Percentiles rank a stretch among this genome's conserved stretches.
phyloP scores from a whole-genome alignment of 768 basidiomycete genomes.

The Amanita phalloides region DNA sequence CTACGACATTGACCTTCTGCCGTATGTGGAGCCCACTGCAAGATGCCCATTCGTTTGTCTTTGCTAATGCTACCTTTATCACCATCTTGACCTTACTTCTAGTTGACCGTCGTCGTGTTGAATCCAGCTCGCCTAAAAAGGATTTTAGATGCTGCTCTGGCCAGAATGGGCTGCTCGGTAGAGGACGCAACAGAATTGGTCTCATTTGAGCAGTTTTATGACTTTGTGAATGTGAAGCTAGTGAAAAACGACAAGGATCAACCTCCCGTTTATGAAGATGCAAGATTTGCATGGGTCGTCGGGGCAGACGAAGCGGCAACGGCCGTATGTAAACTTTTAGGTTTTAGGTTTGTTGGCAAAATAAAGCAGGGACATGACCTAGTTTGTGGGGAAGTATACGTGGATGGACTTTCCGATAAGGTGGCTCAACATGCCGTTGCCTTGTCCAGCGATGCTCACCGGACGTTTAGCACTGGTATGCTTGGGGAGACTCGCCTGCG shows the following conservation, averaged over 20 bases:
- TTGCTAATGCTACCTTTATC: not conserved
- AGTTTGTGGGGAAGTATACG: constrained; percentile 25
- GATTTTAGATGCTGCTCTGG: constrained; percentile 19
- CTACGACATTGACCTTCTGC: not conserved
- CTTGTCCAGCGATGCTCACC: not conserved
- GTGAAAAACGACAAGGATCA: constrained; percentile 12
- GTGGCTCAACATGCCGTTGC: constrained; percentile 4
- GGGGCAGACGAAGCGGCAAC: constrained; percentile 32
- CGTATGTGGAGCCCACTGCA: constrained; percentile 9
- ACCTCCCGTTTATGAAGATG: constrained; percentile 12
- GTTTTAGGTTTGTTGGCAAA: constrained; percentile 31
- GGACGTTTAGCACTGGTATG: constrained; percentile 11
- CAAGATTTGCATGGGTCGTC: constrained; percentile 22
- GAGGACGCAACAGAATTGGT: constrained; percentile 24
- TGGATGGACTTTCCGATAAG: constrained; percentile 18
- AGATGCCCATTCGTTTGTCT: constrained; percentile 11
- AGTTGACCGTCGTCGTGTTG: constrained; percentile 13
- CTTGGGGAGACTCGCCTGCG: constrained; percentile 10
- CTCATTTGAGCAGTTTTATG: constrained; percentile 20
- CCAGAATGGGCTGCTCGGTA: constrained; percentile 16
- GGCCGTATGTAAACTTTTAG: constrained; percentile 26
- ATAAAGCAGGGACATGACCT: constrained; percentile 14
- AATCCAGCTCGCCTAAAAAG: constrained; percentile 18
- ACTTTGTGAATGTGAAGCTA: constrained; percentile 19
- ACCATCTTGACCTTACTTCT: not conserved